Conservation (phyloP, 306 rosid species). For the Prunus padus region DNA sequence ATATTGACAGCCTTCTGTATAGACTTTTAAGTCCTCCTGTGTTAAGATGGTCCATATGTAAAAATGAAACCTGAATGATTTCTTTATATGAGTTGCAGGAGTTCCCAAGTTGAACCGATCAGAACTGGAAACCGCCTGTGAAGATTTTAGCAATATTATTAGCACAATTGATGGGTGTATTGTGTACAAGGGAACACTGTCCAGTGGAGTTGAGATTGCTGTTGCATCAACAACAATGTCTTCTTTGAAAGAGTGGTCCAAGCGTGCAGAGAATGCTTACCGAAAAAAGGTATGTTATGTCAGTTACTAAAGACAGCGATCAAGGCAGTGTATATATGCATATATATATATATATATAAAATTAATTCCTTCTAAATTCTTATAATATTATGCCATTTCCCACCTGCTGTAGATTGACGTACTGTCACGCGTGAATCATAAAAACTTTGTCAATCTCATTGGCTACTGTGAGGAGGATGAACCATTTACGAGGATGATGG, state of each 20-base stretch:
- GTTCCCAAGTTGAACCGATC: conserved; percentile 82
- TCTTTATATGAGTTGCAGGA: conserved; percentile 47
- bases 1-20: not conserved
- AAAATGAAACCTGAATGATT: conserved; percentile 6
- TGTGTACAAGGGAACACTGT: conserved; percentile 83
- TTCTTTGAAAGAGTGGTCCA: conserved; percentile 73
- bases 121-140: conserved; percentile 89
- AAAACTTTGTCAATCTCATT: conserved; percentile 84
- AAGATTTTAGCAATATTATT: conserved; percentile 90
- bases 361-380: not conserved
- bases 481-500: conserved; percentile 88
- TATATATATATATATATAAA: not conserved
- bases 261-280: conserved; percentile 54
- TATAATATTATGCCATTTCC: conserved; percentile 9
- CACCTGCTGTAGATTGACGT: conserved; percentile 60
- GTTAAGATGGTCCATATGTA: not conserved
- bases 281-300: conserved; percentile 62
- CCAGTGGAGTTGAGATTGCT: conserved; percentile 93
- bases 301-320: conserved; percentile 7
- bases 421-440: conserved; percentile 83
- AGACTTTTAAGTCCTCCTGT: not conserved
- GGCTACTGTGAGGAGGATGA: conserved; percentile 91
- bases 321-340: not conserved
- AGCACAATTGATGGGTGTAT: conserved; percentile 39
- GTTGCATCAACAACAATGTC: conserved; percentile 59